Conservation (phyloP, 148 eudicot genomes). For the Persicaria maculosa region DNA sequence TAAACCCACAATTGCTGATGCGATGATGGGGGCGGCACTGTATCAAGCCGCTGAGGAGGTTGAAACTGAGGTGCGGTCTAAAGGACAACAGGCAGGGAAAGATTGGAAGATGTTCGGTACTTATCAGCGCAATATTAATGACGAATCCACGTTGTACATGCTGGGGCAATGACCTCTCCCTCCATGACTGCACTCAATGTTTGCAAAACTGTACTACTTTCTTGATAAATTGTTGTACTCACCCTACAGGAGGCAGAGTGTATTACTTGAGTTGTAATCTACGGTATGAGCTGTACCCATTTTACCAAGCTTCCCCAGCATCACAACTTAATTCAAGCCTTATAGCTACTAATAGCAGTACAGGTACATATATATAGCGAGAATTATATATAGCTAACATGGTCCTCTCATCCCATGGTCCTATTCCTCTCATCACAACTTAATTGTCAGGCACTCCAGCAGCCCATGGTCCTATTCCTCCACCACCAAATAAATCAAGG, state of each 20-base stretch:
- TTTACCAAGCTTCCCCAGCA: not conserved
- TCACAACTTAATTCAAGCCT: not conserved
- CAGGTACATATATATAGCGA: no score
- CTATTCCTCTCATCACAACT: not conserved
- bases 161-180: not conserved
- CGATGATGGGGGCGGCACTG: no score
- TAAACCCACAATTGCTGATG: no score
- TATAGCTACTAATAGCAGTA: no score
- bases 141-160: not conserved
- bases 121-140: not conserved
- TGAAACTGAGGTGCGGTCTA: no score
- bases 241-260: not conserved
- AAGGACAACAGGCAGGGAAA: not conserved
- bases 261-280: not conserved
- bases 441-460: not conserved
- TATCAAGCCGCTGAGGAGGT: no score
- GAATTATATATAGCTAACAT: not conserved
- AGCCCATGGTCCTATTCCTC: not conserved
- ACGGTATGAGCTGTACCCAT: conserved; percentile 4
- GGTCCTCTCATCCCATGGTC: no score
- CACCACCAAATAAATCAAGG: not conserved
- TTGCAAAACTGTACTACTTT: not conserved
- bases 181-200: not conserved
- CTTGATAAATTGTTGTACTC: not conserved
- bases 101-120: not conserved